These are phyloP conservation scores for Pichia sp. DNA, from an alignment of 1,139 yeast genomes.

Conservation along the genomic window DNA sequence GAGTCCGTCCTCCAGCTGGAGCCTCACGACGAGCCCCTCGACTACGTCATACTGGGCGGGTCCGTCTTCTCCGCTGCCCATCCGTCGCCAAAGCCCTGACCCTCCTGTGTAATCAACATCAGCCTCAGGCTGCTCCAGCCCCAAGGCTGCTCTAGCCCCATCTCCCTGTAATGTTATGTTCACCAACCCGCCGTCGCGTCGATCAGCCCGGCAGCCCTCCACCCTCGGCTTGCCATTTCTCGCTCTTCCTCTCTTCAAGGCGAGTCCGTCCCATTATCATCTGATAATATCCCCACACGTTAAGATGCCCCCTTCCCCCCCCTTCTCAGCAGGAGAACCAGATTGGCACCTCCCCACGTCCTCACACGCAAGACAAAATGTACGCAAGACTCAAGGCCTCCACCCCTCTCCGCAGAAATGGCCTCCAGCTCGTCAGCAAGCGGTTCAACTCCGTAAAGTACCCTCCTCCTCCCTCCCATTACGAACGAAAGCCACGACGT, in stretches of 20 bases:
- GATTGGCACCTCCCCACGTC: not conserved
- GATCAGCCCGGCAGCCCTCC: too few species aligned
- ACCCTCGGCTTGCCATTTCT: too few species aligned
- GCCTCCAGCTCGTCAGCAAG: not conserved
- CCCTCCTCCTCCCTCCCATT: conserved; percentile 19
- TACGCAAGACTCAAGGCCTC: not conserved
- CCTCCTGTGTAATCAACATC: not conserved
- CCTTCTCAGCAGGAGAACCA: too few species aligned
- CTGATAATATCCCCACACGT: too few species aligned
- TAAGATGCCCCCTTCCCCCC: too few species aligned
- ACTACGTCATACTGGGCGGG: conserved; percentile 50
- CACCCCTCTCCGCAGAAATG: not conserved
- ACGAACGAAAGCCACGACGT: conserved; percentile 10
- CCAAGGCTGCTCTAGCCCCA: not conserved
- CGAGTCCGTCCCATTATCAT: too few species aligned
- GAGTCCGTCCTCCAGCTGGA: conserved; percentile 50
- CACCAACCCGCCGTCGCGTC: too few species aligned
- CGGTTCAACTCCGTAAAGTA: conserved; percentile 14
- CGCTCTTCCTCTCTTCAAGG: too few species aligned
- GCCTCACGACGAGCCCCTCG: conserved; percentile 63
- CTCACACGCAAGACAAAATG: not conserved
- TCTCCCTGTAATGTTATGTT: not conserved
- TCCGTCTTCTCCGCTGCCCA: conserved; percentile 13
- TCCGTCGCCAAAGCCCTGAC: too few species aligned
- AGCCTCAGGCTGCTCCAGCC: not conserved